Conservation (phyloP, 2,329 filamentous ascomycete genomes). For the Stemphylium beticola region DNA sequence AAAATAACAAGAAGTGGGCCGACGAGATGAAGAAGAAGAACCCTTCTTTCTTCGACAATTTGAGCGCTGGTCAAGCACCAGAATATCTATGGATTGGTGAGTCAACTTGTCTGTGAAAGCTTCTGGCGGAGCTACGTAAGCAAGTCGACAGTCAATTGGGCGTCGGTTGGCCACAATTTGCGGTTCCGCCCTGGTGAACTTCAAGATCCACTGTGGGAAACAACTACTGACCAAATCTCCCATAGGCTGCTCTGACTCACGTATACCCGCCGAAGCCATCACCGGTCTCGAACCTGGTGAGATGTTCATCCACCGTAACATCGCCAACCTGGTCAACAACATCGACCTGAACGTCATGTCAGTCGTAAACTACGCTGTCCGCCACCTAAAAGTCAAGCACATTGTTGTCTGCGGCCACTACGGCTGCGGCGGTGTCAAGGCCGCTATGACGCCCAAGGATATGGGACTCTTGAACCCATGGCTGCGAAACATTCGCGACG, state of each 20-base stretch:
- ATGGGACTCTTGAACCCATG: conserved; percentile 75
- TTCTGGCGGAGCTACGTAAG: neutral
- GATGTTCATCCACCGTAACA: conserved; percentile 47
- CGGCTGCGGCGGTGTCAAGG: conserved; percentile 69
- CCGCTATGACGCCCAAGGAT: conserved; percentile 69
- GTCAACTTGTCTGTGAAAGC: conserved; percentile 6
- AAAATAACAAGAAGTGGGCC: conserved; percentile 72
- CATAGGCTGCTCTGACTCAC: conserved; percentile 48
- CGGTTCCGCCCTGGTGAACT: neutral
- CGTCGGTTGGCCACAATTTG: neutral
- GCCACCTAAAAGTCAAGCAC: conserved; percentile 64
- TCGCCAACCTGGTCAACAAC: conserved; percentile 48
- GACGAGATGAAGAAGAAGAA: conserved; percentile 63
- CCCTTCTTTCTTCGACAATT: conserved; percentile 69
- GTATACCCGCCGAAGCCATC: conserved; percentile 51
- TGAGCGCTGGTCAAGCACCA: conserved; percentile 69
- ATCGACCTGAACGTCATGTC: conserved; percentile 52
- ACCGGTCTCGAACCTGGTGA: conserved; percentile 47
- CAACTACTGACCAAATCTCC: conserved; percentile 5
- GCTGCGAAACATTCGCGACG: conserved; percentile 76
- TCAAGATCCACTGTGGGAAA: neutral
- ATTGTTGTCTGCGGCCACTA: conserved; percentile 75
- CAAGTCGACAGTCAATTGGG: neutral
- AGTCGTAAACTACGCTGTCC: conserved; percentile 50
- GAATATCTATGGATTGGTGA: conserved; percentile 66